phyloP scores from a whole-genome alignment of 129 eudicot species.

The Centrapalus pauciflorus region DNA sequence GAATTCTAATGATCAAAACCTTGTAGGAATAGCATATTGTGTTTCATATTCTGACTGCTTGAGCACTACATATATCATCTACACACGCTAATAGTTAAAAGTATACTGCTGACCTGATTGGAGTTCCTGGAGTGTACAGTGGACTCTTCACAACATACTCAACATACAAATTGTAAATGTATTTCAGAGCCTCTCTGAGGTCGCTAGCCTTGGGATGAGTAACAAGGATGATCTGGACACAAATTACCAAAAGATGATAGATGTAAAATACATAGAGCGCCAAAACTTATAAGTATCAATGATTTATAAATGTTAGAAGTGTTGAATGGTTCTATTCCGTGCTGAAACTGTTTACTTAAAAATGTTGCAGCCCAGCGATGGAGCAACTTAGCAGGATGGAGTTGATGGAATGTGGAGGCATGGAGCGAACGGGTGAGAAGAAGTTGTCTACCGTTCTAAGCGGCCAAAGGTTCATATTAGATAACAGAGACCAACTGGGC shows the following conservation, averaged over 20 bases:
- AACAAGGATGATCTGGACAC: conserved; percentile 76
- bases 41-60: background rate
- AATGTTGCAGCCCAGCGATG: background rate
- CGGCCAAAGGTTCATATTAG: no score
- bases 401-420: no score
- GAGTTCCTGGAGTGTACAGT: conserved; percentile 85
- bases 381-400: no score
- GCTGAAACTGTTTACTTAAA: background rate
- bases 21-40: background rate
- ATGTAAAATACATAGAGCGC: background rate
- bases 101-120: conserved; percentile 57
- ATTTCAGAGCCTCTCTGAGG: conserved; percentile 87
- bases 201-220: conserved; percentile 95
- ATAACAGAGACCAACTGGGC: no score
- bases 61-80: background rate
- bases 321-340: background rate
- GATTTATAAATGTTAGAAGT: background rate
- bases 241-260: background rate
- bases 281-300: background rate
- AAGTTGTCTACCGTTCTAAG: no score
- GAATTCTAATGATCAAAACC: background rate
- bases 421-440: no score
- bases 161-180: conserved; percentile 92
- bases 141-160: conserved; percentile 99
- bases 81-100: background rate